A percentile compares a stretch with the other conserved stretches of the same genome.
Conservation (phyloP, 2,329 filamentous ascomycete genomes). For the Fusarium coffeatum region DNA sequence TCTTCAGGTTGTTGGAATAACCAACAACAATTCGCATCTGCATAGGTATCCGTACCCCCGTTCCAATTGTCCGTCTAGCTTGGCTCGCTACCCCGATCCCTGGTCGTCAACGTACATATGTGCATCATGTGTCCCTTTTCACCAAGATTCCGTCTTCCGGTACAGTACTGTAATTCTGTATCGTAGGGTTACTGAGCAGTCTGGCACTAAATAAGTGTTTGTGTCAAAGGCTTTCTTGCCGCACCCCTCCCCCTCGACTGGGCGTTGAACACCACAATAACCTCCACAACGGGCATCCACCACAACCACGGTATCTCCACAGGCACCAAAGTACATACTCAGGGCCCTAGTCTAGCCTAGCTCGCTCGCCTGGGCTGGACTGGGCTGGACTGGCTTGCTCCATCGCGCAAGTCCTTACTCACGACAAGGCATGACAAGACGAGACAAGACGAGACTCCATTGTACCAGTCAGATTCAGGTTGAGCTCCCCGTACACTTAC, state of each 20-base stretch:
- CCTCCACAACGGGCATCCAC: constrained; percentile 36
- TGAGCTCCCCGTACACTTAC: constrained; percentile 5
- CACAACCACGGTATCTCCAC: constrained; percentile 37
- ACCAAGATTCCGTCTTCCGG: constrained; percentile 36
- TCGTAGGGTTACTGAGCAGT: constrained; percentile 43
- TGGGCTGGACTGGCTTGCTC: constrained; percentile 20
- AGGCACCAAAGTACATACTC: constrained; percentile 38
- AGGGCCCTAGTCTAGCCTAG: constrained; percentile 31
- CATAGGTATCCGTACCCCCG: constrained; percentile 1
- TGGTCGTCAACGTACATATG: constrained; percentile 30
- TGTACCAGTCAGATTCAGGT: constrained; percentile 33
- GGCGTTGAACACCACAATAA: constrained; percentile 33
- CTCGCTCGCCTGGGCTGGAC: constrained; percentile 18
- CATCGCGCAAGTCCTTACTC: constrained; percentile 24
- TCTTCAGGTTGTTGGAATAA: constrained; percentile 13
- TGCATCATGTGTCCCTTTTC: constrained; percentile 42
- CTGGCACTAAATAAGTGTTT: constrained; percentile 41
- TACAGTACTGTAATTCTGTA: constrained; percentile 1
- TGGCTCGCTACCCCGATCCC: constrained; percentile 24
- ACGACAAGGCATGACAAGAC: constrained; percentile 11
- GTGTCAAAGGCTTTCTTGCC: constrained; percentile 27
- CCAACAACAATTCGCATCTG: constrained; percentile 11
- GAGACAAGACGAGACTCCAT: constrained; percentile 31
- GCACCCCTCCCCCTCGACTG: constrained; percentile 37
- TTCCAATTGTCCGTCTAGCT: constrained; percentile 8